Evolutionary conservation across 345 rosid species (phyloP).

Genomic region (Leavenworthia alabamica): DNA sequence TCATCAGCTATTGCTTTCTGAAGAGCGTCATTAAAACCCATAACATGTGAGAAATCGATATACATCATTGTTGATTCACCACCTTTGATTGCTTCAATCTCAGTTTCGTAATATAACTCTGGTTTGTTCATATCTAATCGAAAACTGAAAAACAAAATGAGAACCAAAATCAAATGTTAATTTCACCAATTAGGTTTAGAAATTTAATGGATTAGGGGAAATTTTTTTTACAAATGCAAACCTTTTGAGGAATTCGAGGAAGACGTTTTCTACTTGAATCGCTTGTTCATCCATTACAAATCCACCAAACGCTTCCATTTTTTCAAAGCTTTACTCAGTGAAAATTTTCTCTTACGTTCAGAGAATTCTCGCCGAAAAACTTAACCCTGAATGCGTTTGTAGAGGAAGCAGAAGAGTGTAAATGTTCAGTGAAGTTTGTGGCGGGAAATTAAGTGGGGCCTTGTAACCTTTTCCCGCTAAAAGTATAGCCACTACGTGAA

Average conservation of each 20-base stretch:
- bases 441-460: constrained; percentile 29
- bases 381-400: constrained; percentile 4
- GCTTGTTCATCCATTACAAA: constrained; percentile 75
- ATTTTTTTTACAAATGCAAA: not conserved
- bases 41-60: constrained; percentile 83
- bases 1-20: constrained; percentile 82
- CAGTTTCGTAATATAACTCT: constrained; percentile 55
- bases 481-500: not conserved
- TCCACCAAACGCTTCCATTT: constrained; percentile 72
- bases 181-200: not conserved
- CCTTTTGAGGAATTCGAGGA: constrained; percentile 90
- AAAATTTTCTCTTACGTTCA: too few relatives aligned
- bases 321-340: not conserved
- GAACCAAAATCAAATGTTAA: not conserved
- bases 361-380: too few relatives aligned
- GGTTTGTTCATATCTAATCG: constrained; percentile 44
- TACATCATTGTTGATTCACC: constrained; percentile 77
- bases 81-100: constrained; percentile 62
- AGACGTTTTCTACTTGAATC: constrained; percentile 71
- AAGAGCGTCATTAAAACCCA: constrained; percentile 69
- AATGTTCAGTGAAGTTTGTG: constrained; percentile 7
- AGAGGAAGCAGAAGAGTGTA: not conserved
- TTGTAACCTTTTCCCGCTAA: constrained; percentile 22
- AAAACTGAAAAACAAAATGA: constrained; percentile 38
- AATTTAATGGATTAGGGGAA: not conserved